Conservation (phyloP, 2,329 filamentous ascomycete species). For the Sclerotinia subarctica region DNA sequence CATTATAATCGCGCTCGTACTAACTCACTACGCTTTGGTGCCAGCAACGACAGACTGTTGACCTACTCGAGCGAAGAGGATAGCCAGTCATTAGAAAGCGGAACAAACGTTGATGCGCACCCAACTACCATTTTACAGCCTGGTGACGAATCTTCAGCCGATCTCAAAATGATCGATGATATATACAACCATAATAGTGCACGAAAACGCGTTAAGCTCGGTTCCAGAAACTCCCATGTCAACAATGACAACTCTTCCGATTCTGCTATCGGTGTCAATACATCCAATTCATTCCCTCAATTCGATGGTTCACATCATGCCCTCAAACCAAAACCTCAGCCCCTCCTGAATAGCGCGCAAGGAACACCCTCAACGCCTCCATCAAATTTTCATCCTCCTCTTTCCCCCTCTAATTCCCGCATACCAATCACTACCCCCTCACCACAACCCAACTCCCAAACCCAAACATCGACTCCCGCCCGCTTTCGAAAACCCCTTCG, state of each 20-base stretch:
- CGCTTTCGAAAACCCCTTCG: not conserved
- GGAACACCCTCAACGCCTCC: slow-evolving; percentile 22
- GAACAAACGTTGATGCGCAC: slow-evolving; percentile 21
- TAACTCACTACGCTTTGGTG: slow-evolving; percentile 30
- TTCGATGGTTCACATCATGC: not conserved
- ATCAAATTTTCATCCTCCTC: slow-evolving; percentile 20
- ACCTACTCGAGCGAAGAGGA: slow-evolving; percentile 32
- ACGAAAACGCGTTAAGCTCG: slow-evolving; percentile 12
- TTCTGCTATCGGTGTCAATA: not conserved
- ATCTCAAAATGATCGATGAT: not conserved
- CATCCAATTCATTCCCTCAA: not conserved
- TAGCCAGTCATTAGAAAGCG: slow-evolving; percentile 22
- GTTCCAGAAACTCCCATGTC: slow-evolving; percentile 1
- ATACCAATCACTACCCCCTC: not conserved
- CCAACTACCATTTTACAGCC: not conserved
- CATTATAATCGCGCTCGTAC: slow-evolving; percentile 44
- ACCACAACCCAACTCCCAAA: not conserved
- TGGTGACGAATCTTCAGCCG: slow-evolving; percentile 12
- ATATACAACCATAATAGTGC: slow-evolving; percentile 15
- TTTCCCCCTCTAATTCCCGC: slow-evolving; percentile 14
- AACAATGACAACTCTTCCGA: slow-evolving; percentile 30
- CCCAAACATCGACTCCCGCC: not conserved
- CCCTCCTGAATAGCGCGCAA: not conserved
- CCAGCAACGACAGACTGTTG: slow-evolving; percentile 21
- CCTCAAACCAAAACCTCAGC: slow-evolving; percentile 1